Base-by-base conservation (phyloP, 345 rosid genomes). In the Arabis alpina region DNA sequence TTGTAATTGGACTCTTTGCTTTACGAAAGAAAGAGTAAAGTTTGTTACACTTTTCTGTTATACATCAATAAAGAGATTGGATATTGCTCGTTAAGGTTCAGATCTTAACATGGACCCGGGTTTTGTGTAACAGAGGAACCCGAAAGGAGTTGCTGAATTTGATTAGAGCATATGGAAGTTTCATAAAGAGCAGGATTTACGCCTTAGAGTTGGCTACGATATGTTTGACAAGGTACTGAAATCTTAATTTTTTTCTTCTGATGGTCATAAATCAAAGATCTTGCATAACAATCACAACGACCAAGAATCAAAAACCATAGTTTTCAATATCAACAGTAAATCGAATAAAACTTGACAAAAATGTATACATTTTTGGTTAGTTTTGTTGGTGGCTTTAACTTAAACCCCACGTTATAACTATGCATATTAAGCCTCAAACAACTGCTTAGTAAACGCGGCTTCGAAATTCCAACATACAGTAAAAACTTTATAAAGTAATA, bases 181-280 rank as follows among this genome's bases (percentile, higher is more conserved):
- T 73, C 90, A 85, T 64, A 84, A 57, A 74, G 91, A 89, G 53
- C 96, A 93, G 73, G 98, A 89, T 69, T 77, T 91, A 75, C 79
- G 94, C 71, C 64, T 93, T 77, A 88, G 86, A 83, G 40, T 91
- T 59, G 98, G 97, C 55, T 82, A 87, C 58, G 94, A 91, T 67
- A 74, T 86, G 61, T 50, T 80, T 49, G 89, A 91, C 43, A 84
- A 89, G 91, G 98, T 90, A 87, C 32, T 56, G 10, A 13, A 14
- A 34, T 44, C 34, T 28, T 4, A 28, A 28, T 28, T 68, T 61
- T 42, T 61, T 68, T 45, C 45, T 68, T 75, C 78, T 68, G 53
- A 39, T 75, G 69, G 69, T 61, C 56, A 59, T 54, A 10, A 61
- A 67, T 27, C 45, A 45, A 61, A 61, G 36, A 66, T 66, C 42